Conservation (phyloP, 2,329 filamentous ascomycete species). For the Phialocephala subalpina region DNA sequence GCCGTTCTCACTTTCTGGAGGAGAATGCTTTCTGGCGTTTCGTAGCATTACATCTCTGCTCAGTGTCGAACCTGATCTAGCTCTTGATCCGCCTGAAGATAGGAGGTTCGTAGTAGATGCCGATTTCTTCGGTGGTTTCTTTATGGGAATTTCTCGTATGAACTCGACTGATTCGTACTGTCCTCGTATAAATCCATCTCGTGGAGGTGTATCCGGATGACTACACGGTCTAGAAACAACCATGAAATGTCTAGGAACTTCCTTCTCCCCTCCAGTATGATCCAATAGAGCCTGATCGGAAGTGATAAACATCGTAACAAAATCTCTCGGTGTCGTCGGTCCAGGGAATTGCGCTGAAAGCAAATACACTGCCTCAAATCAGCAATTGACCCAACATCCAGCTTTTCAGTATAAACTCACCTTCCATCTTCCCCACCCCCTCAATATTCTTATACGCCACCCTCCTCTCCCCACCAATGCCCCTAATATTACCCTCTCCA, state of each 20-base stretch:
- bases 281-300: conserved; percentile 51
- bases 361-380: conserved; percentile 70
- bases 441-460: conserved; percentile 68
- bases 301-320: conserved; percentile 80
- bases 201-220: conserved; percentile 75
- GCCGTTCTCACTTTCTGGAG: conserved; percentile 23
- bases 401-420: conserved; percentile 46
- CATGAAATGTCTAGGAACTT: conserved; percentile 76
- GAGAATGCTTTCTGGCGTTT: conserved; percentile 45
- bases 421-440: conserved; percentile 69
- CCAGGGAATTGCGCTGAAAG: conserved; percentile 90
- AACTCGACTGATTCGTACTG: conserved; percentile 92
- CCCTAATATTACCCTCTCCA: conserved; percentile 79
- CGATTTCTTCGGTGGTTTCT: conserved; percentile 50
- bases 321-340: conserved; percentile 87
- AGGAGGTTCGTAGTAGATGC: conserved; percentile 55
- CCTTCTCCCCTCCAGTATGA: conserved; percentile 37
- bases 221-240: conserved; percentile 85
- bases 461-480: conserved; percentile 81
- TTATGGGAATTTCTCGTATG: conserved; percentile 79
- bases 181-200: conserved; percentile 80
- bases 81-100: conserved; percentile 45
- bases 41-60: conserved; percentile 53
- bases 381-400: conserved; percentile 1
- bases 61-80: conserved; percentile 42